Evolutionary conservation across 1,139 yeast genomes (phyloP).

Genomic region (Saccharomyces hybrid): DNA sequence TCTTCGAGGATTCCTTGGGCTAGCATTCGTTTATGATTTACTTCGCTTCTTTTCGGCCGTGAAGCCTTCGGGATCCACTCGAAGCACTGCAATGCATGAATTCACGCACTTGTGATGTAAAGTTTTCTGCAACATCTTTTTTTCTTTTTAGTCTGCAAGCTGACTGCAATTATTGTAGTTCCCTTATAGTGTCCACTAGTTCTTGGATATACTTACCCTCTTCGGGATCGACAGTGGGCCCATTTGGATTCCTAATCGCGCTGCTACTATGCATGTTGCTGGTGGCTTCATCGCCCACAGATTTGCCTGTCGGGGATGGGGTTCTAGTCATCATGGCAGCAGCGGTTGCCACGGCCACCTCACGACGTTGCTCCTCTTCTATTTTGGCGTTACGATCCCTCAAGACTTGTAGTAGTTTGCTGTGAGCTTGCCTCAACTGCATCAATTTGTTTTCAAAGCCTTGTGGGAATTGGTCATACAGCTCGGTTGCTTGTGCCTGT

Average conservation of each 20-base stretch:
- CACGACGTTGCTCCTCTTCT: conserved; percentile 14
- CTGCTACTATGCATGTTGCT: conserved; percentile 1
- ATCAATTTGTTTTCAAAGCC: conserved; percentile 52
- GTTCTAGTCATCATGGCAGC: conserved; percentile 6
- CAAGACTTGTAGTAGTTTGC: conserved; percentile 50
- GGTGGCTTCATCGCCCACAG: conserved; percentile 2
- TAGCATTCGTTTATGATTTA: too few species aligned
- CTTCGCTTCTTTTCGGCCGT: too few species aligned
- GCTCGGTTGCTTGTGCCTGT: conserved; percentile 51
- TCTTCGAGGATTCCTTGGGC: too few species aligned
- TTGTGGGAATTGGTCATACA: conserved; percentile 46
- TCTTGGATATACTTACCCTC: conserved; percentile 15
- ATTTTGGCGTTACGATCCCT: conserved; percentile 26
- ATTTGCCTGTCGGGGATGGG: conserved; percentile 1
- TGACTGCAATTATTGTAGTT: neutral
- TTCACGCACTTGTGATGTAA: neutral
- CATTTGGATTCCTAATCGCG: conserved; percentile 1
- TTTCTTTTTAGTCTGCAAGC: neutral
- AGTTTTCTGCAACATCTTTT: neutral
- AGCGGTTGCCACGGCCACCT: conserved; percentile 9
- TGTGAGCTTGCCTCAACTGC: conserved; percentile 52
- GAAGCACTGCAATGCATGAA: neutral
- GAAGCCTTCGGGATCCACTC: neutral
- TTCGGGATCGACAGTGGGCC: conserved; percentile 10
- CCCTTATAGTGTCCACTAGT: conserved; percentile 11